Evolutionary conservation across 202 grass and related monocot species (phyloP).

Genomic region (Elaeis oleifera): DNA sequence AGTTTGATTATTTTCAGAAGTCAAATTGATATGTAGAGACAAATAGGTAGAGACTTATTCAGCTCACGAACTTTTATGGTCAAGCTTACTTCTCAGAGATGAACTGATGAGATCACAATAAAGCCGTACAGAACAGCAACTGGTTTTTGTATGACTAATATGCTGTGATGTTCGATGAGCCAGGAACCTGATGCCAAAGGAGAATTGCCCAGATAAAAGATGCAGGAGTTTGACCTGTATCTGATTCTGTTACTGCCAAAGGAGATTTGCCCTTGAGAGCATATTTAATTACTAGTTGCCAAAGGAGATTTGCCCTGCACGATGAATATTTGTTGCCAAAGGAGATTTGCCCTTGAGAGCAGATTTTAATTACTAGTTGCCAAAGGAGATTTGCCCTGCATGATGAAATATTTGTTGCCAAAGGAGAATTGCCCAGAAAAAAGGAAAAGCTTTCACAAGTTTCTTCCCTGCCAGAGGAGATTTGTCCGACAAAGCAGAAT

Average conservation of each 20-base stretch:
- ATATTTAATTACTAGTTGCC: not conserved
- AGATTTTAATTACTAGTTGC: not conserved
- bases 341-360: constrained; percentile 1
- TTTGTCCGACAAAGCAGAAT: constrained; percentile 42
- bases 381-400: constrained; percentile 4
- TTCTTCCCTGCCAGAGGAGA: constrained; percentile 40
- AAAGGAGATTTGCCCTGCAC: constrained; percentile 3
- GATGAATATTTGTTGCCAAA: constrained; percentile 9
- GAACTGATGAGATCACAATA: too few species aligned
- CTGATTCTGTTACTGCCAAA: constrained; percentile 11
- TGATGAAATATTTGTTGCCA: not conserved
- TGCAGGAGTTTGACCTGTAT: not conserved
- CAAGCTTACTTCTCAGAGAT: too few species aligned
- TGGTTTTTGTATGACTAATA: too few species aligned
- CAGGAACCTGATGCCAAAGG: constrained; percentile 7
- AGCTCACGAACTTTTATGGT: too few species aligned
- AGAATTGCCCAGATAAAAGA: constrained; percentile 6
- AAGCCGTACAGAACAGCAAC: not conserved
- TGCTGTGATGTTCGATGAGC: too few species aligned
- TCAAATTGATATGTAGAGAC: too few species aligned
- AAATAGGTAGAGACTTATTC: too few species aligned
- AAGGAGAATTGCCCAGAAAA: constrained; percentile 7
- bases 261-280: constrained; percentile 1
- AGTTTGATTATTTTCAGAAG: too few species aligned
- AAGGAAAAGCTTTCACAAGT: not conserved